Base-by-base conservation (phyloP, 2,329 filamentous ascomycete genomes). In the Penicillium expansum region DNA sequence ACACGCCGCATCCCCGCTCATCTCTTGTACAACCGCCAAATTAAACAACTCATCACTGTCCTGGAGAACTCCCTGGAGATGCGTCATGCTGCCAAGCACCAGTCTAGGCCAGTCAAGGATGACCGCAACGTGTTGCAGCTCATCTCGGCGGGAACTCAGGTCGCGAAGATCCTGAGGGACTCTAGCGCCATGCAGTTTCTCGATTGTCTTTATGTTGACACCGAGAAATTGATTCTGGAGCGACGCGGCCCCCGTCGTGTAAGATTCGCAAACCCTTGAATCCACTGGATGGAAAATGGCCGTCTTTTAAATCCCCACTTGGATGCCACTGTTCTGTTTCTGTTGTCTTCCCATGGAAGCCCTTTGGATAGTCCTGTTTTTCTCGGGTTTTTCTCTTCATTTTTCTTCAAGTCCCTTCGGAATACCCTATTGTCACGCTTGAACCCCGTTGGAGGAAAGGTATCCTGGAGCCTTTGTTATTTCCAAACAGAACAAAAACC, bases 21-120 rank as follows among this genome's bases (percentile, higher is more conserved):
- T 55, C 89, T 94, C 20, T 79, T 95, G 42, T 94, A 93, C 79
- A 90, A 94, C 72, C 89, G 90, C 58, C 91, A 95, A 76, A 95
- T 95, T 76, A 94, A 93, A 77, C 90, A 94, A 74, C 86, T 95
- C 74, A 89, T 94, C 63, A 94, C 91, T 41, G 89, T 94, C 30
- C 77, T 95, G 67, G 91, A 95, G 71, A 95, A 94, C 75, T 92
- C 89, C 47, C 79, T 95, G 68, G 90, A 93, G 78, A 92, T 92
- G 89, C 83, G 90, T 61, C 90, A 93, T 73, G 89, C 89, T 57
- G 88, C 90, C 48, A 92, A 91, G 74, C 88, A 92, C 76, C 89
- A 92, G 75, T 89, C 86, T 62, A 84, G 91, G 59, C 89, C 90
- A 20, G 82, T 92, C 62, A 94, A 93, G 79, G 91, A 95, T 78